Base-by-base conservation (phyloP, 2,329 filamentous ascomycete species). In the Pyrenochaeta sp. region DNA sequence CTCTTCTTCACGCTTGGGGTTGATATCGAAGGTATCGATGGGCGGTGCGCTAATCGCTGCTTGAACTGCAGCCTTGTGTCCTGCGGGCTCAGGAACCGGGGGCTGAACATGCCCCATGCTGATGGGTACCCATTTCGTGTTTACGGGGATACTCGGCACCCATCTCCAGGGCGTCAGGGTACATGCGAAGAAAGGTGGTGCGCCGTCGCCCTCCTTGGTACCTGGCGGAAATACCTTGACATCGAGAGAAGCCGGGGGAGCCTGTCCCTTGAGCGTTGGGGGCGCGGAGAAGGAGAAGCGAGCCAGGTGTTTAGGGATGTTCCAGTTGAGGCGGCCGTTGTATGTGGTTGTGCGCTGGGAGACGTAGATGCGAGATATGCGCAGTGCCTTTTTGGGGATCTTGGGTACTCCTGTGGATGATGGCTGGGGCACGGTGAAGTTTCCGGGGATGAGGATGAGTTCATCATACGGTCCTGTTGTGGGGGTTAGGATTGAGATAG, bases 241-340 rank as follows among this genome's bases (percentile, higher is more conserved):
- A 3, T 60, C 67, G 3, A 72, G 64, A 2, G 53, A 45, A 10
- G 51, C 30, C 0, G 65, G 69, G 0, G 67, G 63, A 0, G 58
- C 49, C 7, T 42, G 37, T 10, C 63, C 63, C 7, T 50, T 45
- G 0, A 55, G 31, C 1, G 67, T 69, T 2, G 57, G 49, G 0
- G 68, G 68, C 0, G 67, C 58, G 12, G 68, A 72, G 56, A 72
- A 75, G 12, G 56, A 49, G 55, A 74, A 74, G 20, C 72, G 69
- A 0, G 70, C 69, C 15, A 74, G 66, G 52, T 72, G 68, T 49
- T 75, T 74, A 10, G 71, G 67, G 21, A 75, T 73, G 55, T 74
- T 72, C 68, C 70, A 73, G 44, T 73, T 73, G 3, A 68, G 37
- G 30, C 71, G 68, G 31, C 71, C 69, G 45, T 74, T 74, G 57